Evolutionary conservation across 2,329 filamentous ascomycete genomes (phyloP).

Genomic region (Cadophora luteo-olivacea): DNA sequence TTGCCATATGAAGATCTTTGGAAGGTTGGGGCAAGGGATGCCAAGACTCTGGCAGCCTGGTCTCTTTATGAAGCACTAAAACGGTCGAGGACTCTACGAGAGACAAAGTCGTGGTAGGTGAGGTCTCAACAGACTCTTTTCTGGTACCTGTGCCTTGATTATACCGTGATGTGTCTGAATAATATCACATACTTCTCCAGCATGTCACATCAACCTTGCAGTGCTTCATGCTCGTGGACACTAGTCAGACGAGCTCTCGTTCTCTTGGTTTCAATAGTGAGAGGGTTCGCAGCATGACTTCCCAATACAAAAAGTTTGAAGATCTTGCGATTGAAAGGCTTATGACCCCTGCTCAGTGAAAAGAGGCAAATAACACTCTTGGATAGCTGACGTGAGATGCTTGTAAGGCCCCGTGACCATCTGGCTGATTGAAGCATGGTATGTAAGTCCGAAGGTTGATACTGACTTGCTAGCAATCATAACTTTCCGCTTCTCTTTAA

Average conservation of each 20-base stretch:
- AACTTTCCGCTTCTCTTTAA: conserved; percentile 48
- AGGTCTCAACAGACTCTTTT: neutral
- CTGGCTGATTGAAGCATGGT: neutral
- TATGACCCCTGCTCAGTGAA: too few relatives aligned
- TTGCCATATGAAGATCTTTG: conserved; percentile 61
- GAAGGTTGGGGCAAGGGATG: conserved; percentile 60
- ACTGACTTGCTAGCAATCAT: neutral
- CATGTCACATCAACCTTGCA: too few relatives aligned
- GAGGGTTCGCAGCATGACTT: too few relatives aligned
- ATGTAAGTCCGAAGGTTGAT: neutral
- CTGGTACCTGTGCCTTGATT: neutral
- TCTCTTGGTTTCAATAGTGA: too few relatives aligned
- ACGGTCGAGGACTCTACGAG: conserved; percentile 14
- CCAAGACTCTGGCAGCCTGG: conserved; percentile 61
- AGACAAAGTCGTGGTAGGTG: conserved; percentile 2
- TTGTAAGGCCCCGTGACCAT: neutral
- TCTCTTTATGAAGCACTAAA: conserved; percentile 62
- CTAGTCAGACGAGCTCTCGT: too few relatives aligned
- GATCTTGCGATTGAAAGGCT: neutral
- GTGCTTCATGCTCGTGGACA: too few relatives aligned
- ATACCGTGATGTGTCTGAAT: neutral
- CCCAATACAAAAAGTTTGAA: neutral
- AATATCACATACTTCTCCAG: too few relatives aligned
- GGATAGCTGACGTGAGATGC: neutral
- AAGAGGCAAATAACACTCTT: too few relatives aligned